Evolutionary conservation across 306 rosid genomes (phyloP), one percentile per base, ranked within the genome.

Genomic region (Medicago truncatula): DNA sequence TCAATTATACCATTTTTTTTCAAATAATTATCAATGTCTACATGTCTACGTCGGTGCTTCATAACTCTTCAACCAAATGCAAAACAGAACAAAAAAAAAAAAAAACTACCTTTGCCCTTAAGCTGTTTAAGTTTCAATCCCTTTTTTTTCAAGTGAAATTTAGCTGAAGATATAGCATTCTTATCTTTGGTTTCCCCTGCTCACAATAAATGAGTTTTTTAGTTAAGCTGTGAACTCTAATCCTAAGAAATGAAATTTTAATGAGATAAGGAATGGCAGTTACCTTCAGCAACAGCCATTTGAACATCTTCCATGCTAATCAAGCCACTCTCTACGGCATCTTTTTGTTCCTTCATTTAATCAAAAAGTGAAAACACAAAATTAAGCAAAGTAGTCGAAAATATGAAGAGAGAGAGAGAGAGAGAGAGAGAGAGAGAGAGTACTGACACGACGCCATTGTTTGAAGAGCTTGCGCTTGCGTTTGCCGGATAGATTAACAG

Each of bases 401-500:
- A 15, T 15, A 52, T 8, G 14, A 0, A 52, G 20, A 52, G n/a
- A 41, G 77, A 43, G 41, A 17, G 11, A n/a, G n/a, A n/a, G n/a
- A n/a, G n/a, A 53, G 20, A 50, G 56, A 50, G 17, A 50, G 56
- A 52, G 13, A 41, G 78, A 43, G 41, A 17, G n/a, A 53, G 25
- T 78, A 93, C 50, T 44, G 14, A 44, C 98, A 54, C 98, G 82
- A 75, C 95, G 95, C 87, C 89, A 85, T 76, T 84, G 86, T 72
- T 89, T 90, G 78, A 90, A 63, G 81, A 95, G 94, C 96, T 92
- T 95, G 77, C 95, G 96, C 89, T 95, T 87, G 74, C 97, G 98
- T 79, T 95, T 95, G 53, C 93, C 93, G 58, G 98, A 95, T 8
- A 90, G 54, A 21, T 90, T 74, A 64, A 59, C 65, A 9, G 90